Percentiles rank a stretch among this genome's conserved stretches.
Conservation (phyloP, 495 filamentous ascomycete species). For the Beverwykella pulmonaria region DNA sequence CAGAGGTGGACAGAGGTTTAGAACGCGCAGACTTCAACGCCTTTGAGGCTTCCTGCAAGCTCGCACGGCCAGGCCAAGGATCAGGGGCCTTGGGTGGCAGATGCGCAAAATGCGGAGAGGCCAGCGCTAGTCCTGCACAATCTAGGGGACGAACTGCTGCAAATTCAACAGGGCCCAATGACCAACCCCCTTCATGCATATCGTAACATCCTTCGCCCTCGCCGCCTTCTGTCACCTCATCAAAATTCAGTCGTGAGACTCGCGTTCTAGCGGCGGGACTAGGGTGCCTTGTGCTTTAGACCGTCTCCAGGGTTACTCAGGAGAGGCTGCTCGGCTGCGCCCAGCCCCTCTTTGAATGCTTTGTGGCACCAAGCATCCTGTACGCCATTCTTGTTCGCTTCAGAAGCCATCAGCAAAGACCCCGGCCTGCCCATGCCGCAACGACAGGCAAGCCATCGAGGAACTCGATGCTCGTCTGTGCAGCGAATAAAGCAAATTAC, state of each 20-base stretch:
- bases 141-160: conserved; percentile 37
- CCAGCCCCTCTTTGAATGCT: conserved; percentile 35
- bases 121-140: conserved; percentile 38
- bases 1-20: conserved; percentile 34
- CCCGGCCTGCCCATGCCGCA: conserved; percentile 31
- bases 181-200: conserved; percentile 23
- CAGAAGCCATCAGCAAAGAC: conserved; percentile 30
- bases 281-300: too few species aligned
- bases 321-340: conserved; percentile 26
- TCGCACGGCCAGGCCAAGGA: conserved; percentile 39
- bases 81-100: conserved; percentile 41
- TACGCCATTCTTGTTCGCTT: conserved; percentile 40
- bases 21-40: conserved; percentile 34
- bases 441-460: conserved; percentile 22
- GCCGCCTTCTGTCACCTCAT: conserved; percentile 30
- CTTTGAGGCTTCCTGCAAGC: conserved; percentile 40
- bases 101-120: conserved; percentile 42
- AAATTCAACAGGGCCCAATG: conserved; percentile 37
- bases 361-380: conserved; percentile 23
- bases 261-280: conserved; percentile 12
- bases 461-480: conserved; percentile 4
- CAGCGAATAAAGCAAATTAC: conserved; percentile 33
- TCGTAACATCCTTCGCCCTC: conserved; percentile 28
- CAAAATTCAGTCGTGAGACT: conserved; percentile 29
- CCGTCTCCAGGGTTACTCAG: too few species aligned